These are phyloP conservation scores for Chalciporus chontae DNA, from an alignment of 768 basidiomycete species.

Conservation along the genomic window DNA sequence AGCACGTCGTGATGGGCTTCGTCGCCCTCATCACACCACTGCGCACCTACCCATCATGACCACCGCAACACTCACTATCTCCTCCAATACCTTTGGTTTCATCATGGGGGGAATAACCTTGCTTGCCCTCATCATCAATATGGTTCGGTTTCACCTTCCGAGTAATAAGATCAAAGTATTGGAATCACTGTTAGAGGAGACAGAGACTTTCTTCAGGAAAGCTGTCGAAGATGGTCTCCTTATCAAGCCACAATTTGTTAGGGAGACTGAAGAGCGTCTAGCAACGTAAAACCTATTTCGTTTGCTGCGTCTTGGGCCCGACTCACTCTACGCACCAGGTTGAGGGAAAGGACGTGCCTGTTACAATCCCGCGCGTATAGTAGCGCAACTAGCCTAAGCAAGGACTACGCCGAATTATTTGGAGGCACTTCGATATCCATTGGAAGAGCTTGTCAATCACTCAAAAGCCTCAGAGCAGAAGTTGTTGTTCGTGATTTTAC, in stretches of 20 bases:
- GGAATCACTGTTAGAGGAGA: neutral
- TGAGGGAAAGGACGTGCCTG: neutral
- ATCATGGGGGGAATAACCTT: neutral
- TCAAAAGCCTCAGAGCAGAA: neutral
- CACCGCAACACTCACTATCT: neutral
- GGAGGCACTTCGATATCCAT: neutral
- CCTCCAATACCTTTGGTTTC: conserved; percentile 1
- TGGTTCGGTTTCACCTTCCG: neutral
- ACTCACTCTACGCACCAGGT: neutral
- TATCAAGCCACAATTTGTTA: neutral
- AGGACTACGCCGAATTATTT: neutral
- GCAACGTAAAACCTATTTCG: too few relatives aligned
- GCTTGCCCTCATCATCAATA: neutral
- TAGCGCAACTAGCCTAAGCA: neutral
- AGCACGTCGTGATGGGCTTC: neutral
- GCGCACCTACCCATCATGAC: neutral
- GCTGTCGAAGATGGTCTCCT: neutral
- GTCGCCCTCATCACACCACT: neutral
- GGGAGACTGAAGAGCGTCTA: neutral
- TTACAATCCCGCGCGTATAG: neutral
- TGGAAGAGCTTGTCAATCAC: neutral
- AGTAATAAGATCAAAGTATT: conserved; percentile 4
- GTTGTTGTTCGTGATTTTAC: neutral
- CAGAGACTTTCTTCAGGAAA: neutral
- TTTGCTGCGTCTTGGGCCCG: too few relatives aligned